Evolutionary conservation across 768 basidiomycete species (phyloP), one percentile per base, ranked within the genome.

Genomic region (Suillus fuscotomentosus): DNA sequence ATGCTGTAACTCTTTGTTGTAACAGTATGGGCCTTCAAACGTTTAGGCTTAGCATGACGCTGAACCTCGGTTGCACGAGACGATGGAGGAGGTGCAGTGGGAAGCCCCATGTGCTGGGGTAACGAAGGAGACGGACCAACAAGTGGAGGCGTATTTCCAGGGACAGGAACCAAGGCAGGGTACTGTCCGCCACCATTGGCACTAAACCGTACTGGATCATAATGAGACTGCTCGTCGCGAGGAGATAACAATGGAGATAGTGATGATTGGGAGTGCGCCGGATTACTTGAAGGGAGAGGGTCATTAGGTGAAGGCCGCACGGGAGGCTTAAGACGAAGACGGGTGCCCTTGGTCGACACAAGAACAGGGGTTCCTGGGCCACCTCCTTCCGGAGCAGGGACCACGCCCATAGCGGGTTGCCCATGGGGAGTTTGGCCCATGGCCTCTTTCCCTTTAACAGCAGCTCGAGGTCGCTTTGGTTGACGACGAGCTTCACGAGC

Each of bases 1-100:
- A 95, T 93, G 69, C 85, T 89, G 69, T 83, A 88, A 72, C 82
- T 89, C 76, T 88, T 90, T 68, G 88, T 88, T 3, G 88, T 89
- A 39, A 95, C 89, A 1, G 89, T 90, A 71, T 93, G 91, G 50
- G 91, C 87, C 73, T 92, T 93, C 27, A 92, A 77, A 7, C 91
- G 82, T 66, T 94, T 94, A 1, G 90, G 88, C 68, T 91, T 93
- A 10, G 84, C 82, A 38, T 81, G 80, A 10, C 85, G 73, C 62
- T 71, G 78, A 34, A 68, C 69, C 8, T 74, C 70, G 7, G 72
- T 69, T 11, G 72, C 72, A 5, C 74, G 70, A n/a, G 72, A 68
- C 9, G 69, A 65, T 41, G 65, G 39, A 9, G 72, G 65, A 1
- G 66, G 55, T 36, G 66, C 68, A 11, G 73, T 67, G 0, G 75